Evolutionary conservation across 257 asterid genomes (phyloP).

Genomic region (Solanum bulbocastanum): DNA sequence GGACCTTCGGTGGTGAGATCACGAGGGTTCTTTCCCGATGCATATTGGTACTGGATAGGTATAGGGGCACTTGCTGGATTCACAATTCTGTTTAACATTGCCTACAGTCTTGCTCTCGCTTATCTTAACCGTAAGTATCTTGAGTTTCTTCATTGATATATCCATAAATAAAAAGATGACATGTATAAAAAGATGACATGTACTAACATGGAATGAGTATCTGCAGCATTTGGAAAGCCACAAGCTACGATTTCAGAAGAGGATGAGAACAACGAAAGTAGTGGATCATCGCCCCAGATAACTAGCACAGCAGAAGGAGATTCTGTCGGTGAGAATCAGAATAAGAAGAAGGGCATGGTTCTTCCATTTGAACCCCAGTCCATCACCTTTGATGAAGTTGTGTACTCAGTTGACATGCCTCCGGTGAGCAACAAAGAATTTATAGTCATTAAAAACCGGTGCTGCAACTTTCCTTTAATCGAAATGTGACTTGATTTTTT

Average conservation of each 20-base stretch:
- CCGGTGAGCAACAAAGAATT: conserved; percentile 19
- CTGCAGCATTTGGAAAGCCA: conserved; percentile 50
- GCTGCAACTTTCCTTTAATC: neutral
- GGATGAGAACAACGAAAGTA: conserved; percentile 1
- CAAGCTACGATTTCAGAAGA: conserved; percentile 37
- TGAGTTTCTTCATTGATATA: neutral
- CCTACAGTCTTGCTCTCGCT: conserved; percentile 22
- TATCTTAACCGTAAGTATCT: conserved; percentile 45
- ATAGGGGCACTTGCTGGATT: conserved; percentile 24
- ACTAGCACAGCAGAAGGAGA: conserved; percentile 9
- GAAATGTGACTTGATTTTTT: neutral
- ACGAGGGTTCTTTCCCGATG: conserved; percentile 22
- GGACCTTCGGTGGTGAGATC: conserved; percentile 14
- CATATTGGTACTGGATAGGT: conserved; percentile 39
- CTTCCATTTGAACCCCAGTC: conserved; percentile 94
- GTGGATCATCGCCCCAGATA: neutral
- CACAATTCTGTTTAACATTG: conserved; percentile 12
- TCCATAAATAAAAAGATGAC: neutral
- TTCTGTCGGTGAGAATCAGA: conserved; percentile 18
- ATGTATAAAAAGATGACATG: neutral
- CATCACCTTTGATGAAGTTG: conserved; percentile 62
- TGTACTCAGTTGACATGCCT: conserved; percentile 93
- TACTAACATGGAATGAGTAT: neutral
- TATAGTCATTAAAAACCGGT: neutral
- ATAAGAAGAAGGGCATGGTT: conserved; percentile 52